phyloP scores from a whole-genome alignment of 2,329 filamentous ascomycete genomes.

The Aureobasidium pullulans region DNA sequence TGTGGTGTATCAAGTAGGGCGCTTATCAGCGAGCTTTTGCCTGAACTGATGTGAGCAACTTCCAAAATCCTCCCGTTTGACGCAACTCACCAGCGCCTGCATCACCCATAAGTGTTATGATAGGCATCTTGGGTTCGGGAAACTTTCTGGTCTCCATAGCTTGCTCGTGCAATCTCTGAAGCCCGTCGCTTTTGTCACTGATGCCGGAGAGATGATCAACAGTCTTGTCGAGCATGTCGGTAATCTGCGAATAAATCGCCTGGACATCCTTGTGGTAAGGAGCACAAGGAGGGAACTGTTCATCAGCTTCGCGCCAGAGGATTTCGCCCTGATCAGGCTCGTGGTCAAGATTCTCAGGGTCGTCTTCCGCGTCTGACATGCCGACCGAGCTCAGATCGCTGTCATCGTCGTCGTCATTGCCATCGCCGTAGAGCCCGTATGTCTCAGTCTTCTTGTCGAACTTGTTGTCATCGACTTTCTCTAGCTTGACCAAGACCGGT shows the following conservation, averaged over 20 bases:
- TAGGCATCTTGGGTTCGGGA: slow-evolving; percentile 2
- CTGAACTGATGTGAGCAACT: slow-evolving; percentile 11
- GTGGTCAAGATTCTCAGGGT: not conserved
- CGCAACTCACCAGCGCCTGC: slow-evolving; percentile 15
- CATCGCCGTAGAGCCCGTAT: not conserved
- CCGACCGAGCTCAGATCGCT: not conserved
- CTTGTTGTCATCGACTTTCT: too few relatives aligned
- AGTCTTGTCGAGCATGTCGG: not conserved
- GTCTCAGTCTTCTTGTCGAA: too few relatives aligned
- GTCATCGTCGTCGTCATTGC: not conserved
- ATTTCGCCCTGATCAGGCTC: not conserved
- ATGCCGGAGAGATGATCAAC: not conserved
- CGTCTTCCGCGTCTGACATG: not conserved
- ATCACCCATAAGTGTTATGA: slow-evolving; percentile 18
- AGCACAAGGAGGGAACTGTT: not conserved
- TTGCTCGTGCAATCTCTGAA: not conserved
- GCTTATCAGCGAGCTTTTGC: slow-evolving; percentile 23
- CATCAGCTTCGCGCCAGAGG: not conserved
- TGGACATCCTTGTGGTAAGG: not conserved
- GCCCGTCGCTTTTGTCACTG: not conserved
- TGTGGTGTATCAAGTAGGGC: slow-evolving; percentile 16
- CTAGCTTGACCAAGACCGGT: too few relatives aligned
- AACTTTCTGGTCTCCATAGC: not conserved
- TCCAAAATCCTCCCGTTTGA: not conserved
- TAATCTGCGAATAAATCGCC: not conserved